Base-by-base conservation (phyloP, 192 early-diverging fungal genomes). In the Gryganskiella cystojenkinii region DNA sequence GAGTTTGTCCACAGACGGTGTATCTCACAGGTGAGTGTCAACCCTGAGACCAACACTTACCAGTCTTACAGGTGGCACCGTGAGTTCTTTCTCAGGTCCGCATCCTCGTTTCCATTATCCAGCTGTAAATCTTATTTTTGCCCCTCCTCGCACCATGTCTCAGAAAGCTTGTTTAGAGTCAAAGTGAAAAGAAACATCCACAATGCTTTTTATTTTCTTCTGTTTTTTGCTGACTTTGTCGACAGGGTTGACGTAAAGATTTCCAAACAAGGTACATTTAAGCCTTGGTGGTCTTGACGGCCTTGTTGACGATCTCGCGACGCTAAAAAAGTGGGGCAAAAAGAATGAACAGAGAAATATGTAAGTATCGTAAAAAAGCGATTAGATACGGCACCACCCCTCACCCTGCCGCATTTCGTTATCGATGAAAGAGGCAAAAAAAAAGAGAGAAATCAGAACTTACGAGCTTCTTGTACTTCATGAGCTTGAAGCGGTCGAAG, bases 401-500 rank as follows among this genome's bases (percentile, higher is more conserved):
- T 0, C 22, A 31, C 14, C 27, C 13, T 45, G 13, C n/a, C 37
- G 2, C 6, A 14, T 20, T 11, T 11, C 13, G 13, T 37, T n/a
- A 24, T 30, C 14, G 5, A 40, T 25, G 17, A 46, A 58, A 3
- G 50, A 42, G 4, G 11, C 27, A 13, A 8, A 56, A 2, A 27
- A 47, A 43, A 27, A 22, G 3, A 31, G 11, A 54, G 37, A 42
- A 50, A 31, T 4, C 3, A 25, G 22, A 45, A 75, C 89, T 72
- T 84, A 91, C 90, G 86, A 96, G 88, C 89, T 93, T 96, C 88
- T 92, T 92, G 82, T 96, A 91, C 83, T 96, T 87, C 90, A 91
- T 88, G 56, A 97, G 71, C 95, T 99, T 96, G 94, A 99, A 99
- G 80, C 98, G 92, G 86, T 98, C 96, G 88, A 99, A 98, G 88